Base-by-base conservation (phyloP, 345 rosid species). In the Aurinia saxatilis region DNA sequence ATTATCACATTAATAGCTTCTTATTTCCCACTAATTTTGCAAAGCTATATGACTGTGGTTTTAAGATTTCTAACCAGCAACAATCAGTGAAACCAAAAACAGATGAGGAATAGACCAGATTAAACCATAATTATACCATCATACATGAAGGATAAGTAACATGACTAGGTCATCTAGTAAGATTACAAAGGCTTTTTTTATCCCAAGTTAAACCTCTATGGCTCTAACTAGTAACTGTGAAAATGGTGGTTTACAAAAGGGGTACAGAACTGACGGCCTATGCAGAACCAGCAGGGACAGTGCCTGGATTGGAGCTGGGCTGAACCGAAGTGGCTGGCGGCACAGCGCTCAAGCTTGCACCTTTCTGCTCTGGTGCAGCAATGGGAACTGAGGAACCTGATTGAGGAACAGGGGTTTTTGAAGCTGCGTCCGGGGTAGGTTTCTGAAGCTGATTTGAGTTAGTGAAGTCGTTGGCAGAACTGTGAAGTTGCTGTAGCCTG, bases 401-500 rank as follows among this genome's bases (percentile, higher is more conserved):
- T 31, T 39, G 68, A 38, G 74, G 16, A 49, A 44, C 14, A 64
- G 66, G 60, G 19, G 50, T 5, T 65, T 50, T 50, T 27, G 45
- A 21, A 58, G 44, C 71, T 8, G 15, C 41, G 7, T 51, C 75
- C 14, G 30, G 45, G 45, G 62, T 27, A 6, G 66, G 60, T 58
- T 41, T 65, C 50, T 57, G 62, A 21, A 52, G 74, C 73, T 75
- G 81, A 53, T 80, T 76, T 7, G 57, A 8, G 40, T 53, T 27
- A 60, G 66, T 54, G 8, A 72, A 68, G 37, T 85, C 84, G 57
- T 73, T 80, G 57, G 76, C 33, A 12, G 85, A 83, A 6, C 40
- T 65, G 66, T 95, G 88, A 67, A 95, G 97, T 77, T 95, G 99
- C 42, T 88, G 99, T 76, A 95, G 77, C 80, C 99, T 84, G 80